Percentiles rank a stretch among this genome's conserved stretches.
phyloP scores from a whole-genome alignment of 345 rosid species.

The Carallia brachiata region DNA sequence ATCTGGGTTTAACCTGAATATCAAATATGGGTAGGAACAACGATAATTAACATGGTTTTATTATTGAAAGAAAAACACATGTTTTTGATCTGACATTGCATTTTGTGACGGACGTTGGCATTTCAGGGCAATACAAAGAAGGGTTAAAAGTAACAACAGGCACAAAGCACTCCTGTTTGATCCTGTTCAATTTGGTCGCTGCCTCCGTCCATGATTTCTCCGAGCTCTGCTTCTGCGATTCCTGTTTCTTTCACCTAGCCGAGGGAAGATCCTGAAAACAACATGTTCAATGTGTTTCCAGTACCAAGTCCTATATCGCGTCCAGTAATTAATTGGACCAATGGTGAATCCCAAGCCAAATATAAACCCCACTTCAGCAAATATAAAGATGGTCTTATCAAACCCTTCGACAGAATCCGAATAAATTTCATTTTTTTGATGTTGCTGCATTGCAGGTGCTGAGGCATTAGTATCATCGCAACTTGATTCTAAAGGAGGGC shows the following conservation, averaged over 20 bases:
- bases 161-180: background rate
- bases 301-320: conserved; percentile 7
- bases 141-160: background rate
- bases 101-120: no score
- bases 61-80: no score
- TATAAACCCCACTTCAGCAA: background rate
- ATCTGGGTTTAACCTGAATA: no score
- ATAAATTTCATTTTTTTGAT: no score
- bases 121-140: conserved; percentile 4
- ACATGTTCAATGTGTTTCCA: conserved; percentile 1
- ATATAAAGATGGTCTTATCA: background rate
- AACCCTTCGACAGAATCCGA: background rate
- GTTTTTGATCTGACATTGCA: no score
- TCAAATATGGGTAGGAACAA: no score
- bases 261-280: conserved; percentile 8
- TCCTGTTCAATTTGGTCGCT: background rate
- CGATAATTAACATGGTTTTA: no score
- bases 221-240: conserved; percentile 4
- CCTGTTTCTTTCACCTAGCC: background rate
- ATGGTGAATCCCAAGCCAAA: conserved; percentile 3
- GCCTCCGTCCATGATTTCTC: background rate
- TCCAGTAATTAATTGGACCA: background rate
- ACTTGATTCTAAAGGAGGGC: background rate
- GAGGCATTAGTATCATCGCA: no score
- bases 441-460: no score